Percentiles rank a stretch among this genome's conserved stretches.
Evolutionary conservation across 1,139 yeast species (phyloP).

Genomic region (Pneumocystis wakefieldiae): DNA sequence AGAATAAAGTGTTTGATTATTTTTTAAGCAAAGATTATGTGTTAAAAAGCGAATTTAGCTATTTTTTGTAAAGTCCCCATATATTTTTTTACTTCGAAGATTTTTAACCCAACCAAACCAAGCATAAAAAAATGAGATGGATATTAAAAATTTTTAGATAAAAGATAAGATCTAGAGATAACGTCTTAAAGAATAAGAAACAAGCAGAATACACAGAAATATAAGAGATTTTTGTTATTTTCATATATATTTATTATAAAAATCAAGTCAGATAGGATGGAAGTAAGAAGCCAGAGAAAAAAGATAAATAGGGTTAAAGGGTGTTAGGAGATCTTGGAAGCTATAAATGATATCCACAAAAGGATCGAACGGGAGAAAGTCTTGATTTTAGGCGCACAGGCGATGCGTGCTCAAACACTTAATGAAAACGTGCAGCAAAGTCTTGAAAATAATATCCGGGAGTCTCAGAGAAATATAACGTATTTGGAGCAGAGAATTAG

Average conservation of each 20-base stretch:
- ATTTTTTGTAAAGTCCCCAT: too few relatives aligned
- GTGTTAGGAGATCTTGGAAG: constrained; percentile 5
- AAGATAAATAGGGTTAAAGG: background rate
- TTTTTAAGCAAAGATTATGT: too few relatives aligned
- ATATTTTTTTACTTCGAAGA: too few relatives aligned
- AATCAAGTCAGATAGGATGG: background rate
- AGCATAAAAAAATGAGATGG: too few relatives aligned
- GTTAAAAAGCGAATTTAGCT: too few relatives aligned
- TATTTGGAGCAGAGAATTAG: constrained; percentile 66
- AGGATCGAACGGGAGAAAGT: constrained; percentile 81
- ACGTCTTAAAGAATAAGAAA: too few relatives aligned
- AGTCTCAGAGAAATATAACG: constrained; percentile 80
- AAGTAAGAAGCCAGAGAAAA: background rate
- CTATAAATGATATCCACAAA: constrained; percentile 47
- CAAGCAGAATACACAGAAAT: too few relatives aligned
- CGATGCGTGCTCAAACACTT: constrained; percentile 58
- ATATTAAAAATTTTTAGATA: too few relatives aligned
- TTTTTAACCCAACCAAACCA: too few relatives aligned
- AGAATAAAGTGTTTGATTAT: too few relatives aligned
- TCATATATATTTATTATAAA: background rate
- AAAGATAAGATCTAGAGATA: too few relatives aligned
- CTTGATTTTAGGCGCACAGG: constrained; percentile 74
- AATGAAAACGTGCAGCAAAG: constrained; percentile 75
- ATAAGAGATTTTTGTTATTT: background rate
- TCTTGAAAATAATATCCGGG: constrained; percentile 80